Conservation (phyloP, 176 grass and related monocot genomes). For the Alopecurus myosuroides region DNA sequence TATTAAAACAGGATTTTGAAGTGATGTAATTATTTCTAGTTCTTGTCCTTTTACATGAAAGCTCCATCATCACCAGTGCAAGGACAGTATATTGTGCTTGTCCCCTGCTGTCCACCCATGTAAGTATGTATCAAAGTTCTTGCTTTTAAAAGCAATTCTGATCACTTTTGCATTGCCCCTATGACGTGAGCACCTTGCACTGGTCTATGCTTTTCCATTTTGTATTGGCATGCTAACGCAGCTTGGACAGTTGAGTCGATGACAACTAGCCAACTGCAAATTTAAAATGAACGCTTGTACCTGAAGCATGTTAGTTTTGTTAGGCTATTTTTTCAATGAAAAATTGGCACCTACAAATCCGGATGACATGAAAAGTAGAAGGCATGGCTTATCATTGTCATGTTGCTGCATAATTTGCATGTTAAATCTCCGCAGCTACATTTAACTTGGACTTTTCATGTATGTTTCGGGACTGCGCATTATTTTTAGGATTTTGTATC, state of each 20-base stretch:
- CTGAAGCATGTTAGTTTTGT: conserved; percentile 8
- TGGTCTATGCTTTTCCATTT: conserved; percentile 19
- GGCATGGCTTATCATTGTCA: not conserved
- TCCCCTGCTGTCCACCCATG: not conserved
- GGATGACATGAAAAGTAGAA: not conserved
- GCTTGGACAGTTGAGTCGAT: conserved; percentile 27
- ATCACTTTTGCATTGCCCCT: conserved; percentile 12
- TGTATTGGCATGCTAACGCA: conserved; percentile 26
- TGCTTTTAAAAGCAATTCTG: conserved; percentile 26
- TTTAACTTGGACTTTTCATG: not conserved
- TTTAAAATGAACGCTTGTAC: conserved; percentile 4
- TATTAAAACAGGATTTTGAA: conserved; percentile 3
- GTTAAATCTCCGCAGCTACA: not conserved
- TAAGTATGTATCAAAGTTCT: conserved; percentile 25
- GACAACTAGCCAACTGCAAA: conserved; percentile 22
- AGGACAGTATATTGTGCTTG: conserved; percentile 12
- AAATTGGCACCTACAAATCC: not conserved
- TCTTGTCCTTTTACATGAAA: conserved; percentile 22
- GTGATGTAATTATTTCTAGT: conserved; percentile 1
- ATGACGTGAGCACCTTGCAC: conserved; percentile 21
- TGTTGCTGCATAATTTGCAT: not conserved
- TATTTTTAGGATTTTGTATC: not conserved
- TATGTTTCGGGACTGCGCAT: not conserved
- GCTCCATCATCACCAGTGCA: conserved; percentile 11
- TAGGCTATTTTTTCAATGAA: not conserved